Percentiles rank a stretch among this genome's conserved stretches.
phyloP scores from a whole-genome alignment of 2,329 filamentous ascomycete species.

The Podosphaera fusca region DNA sequence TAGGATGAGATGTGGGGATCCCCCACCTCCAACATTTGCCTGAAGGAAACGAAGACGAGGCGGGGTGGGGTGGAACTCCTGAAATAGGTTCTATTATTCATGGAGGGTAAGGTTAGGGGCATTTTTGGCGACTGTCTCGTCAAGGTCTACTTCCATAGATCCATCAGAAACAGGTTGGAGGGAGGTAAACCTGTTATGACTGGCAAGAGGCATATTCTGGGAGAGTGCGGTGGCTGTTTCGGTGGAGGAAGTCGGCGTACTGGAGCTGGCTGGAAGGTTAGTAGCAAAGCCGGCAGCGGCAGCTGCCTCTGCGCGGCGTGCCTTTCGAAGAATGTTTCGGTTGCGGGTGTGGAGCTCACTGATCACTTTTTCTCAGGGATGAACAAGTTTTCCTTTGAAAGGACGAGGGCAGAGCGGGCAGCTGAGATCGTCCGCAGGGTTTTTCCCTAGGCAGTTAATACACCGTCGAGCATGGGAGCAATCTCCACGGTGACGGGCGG shows the following conservation, averaged over 20 bases:
- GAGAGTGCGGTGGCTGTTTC: not conserved
- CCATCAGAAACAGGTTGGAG: not conserved
- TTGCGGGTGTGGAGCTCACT: not conserved
- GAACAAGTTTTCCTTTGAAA: not conserved
- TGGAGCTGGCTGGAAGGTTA: not conserved
- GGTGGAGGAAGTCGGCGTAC: not conserved
- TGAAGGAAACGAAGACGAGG: not conserved
- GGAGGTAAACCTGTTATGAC: not conserved
- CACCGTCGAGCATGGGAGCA: not conserved
- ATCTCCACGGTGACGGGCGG: not conserved
- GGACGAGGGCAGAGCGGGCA: not conserved
- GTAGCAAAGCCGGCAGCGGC: not conserved
- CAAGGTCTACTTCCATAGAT: slow-evolving; percentile 1
- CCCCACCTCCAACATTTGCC: not conserved
- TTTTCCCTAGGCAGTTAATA: not conserved
- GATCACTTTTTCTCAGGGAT: not conserved
- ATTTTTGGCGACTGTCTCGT: not conserved
- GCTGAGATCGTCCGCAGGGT: not conserved
- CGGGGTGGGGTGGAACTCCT: not conserved
- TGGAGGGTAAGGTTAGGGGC: not conserved
- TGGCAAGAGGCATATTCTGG: not conserved
- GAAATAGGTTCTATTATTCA: not conserved
- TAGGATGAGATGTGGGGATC: not conserved
- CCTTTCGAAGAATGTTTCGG: not conserved
- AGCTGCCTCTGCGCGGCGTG: not conserved